phyloP scores from a whole-genome alignment of 306 rosid species.

The Castanea crenata region DNA sequence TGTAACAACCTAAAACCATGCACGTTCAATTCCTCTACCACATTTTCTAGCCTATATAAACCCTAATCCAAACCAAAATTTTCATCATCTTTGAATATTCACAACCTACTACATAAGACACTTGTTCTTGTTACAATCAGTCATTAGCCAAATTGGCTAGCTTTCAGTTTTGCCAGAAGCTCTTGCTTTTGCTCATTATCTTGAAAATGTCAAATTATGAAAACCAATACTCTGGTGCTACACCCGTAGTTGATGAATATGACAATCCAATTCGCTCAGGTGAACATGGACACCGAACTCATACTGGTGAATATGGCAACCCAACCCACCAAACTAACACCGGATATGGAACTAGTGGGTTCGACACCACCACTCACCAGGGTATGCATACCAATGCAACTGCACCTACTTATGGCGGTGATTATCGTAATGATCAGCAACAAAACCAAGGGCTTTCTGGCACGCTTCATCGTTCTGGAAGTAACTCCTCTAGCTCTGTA shows the following conservation, averaged over 20 bases:
- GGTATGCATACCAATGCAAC: neutral
- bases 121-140: too few relatives aligned
- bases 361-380: neutral
- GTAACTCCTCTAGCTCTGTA: too few relatives aligned
- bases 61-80: too few relatives aligned
- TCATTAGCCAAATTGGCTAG: too few relatives aligned
- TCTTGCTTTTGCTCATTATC: neutral
- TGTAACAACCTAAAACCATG: too few relatives aligned
- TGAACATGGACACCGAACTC: neutral
- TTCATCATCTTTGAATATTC: too few relatives aligned
- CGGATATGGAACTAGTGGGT: neutral
- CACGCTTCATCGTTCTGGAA: too few relatives aligned
- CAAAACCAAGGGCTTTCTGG: too few relatives aligned
- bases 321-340: neutral
- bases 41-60: too few relatives aligned
- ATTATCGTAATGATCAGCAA: neutral
- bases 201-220: constrained; percentile 31
- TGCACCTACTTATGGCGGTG: neutral
- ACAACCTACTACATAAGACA: too few relatives aligned
- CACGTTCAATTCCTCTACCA: too few relatives aligned
- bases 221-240: constrained; percentile 1
- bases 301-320: constrained; percentile 21
- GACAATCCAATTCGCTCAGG: constrained; percentile 7
- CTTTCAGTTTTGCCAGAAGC: too few relatives aligned
- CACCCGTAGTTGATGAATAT: neutral